Percentiles rank a stretch among this genome's conserved stretches.
phyloP scores from a whole-genome alignment of 106 monocot genomes.

The Dendrobium catenatum region DNA sequence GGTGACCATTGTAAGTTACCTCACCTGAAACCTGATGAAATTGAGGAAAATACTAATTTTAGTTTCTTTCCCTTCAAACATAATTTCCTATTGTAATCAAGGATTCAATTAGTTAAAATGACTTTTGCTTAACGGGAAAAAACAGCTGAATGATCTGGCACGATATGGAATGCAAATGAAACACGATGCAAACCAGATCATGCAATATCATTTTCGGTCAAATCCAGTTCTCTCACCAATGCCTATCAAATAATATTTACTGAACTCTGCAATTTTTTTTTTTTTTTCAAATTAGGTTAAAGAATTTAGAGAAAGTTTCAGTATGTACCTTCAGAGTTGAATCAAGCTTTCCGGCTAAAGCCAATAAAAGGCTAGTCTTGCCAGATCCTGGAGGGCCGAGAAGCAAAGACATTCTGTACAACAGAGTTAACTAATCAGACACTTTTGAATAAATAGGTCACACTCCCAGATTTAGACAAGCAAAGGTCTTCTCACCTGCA shows the following conservation, averaged over 20 bases:
- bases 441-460: background rate
- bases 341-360: slow-evolving; percentile 27
- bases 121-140: background rate
- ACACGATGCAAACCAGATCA: background rate
- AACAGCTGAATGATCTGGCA: background rate
- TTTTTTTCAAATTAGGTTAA: background rate
- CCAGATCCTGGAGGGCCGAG: slow-evolving; percentile 25
- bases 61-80: background rate
- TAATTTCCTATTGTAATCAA: background rate
- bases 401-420: slow-evolving; percentile 23
- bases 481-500: slow-evolving; percentile 6
- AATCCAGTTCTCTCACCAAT: background rate
- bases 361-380: slow-evolving; percentile 22
- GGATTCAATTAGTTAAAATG: background rate
- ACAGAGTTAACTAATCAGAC: background rate
- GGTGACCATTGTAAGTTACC: slow-evolving; percentile 51
- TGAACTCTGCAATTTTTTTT: background rate
- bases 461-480: background rate
- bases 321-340: slow-evolving; percentile 14
- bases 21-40: slow-evolving; percentile 5
- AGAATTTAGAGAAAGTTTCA: background rate
- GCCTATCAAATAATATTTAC: background rate
- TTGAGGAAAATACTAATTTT: background rate
- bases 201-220: background rate
- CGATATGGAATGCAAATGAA: background rate